A percentile compares a stretch with the other conserved stretches of the same genome.
phyloP scores from a whole-genome alignment of 208 protist species.

The Trypanosoma cruzi region DNA sequence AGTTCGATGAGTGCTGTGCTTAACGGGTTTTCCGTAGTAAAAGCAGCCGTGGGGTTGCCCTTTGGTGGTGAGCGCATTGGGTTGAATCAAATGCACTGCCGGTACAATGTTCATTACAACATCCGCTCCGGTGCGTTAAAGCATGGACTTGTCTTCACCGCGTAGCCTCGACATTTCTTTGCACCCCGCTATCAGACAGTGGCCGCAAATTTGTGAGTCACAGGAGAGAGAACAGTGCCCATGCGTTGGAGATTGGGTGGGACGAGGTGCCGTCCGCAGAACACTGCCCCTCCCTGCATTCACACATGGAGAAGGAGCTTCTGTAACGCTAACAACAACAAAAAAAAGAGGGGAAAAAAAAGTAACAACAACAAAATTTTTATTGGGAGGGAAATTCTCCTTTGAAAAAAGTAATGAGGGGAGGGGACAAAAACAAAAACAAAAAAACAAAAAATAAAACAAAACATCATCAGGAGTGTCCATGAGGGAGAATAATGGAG shows the following conservation, averaged over 20 bases:
- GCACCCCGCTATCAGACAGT: background rate
- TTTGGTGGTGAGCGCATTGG: constrained; percentile 77
- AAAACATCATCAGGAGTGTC: background rate
- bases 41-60: constrained; percentile 72
- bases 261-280: background rate
- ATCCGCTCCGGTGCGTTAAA: constrained; percentile 70
- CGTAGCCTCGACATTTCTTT: constrained; percentile 28
- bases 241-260: background rate
- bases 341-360: background rate
- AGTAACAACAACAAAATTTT: too few species aligned
- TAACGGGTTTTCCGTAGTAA: constrained; percentile 56
- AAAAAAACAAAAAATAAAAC: background rate
- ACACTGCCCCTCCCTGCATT: background rate
- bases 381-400: too few species aligned
- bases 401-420: too few species aligned
- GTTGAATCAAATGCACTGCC: constrained; percentile 71
- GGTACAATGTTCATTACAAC: constrained; percentile 82
- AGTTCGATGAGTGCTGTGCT: constrained; percentile 59
- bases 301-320: background rate
- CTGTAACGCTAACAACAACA: background rate
- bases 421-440: background rate
- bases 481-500: background rate
- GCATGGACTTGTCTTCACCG: constrained; percentile 81
- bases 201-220: background rate
- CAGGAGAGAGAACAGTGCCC: background rate